These are phyloP conservation scores for Suaeda aralocaspica DNA, from an alignment of 148 eudicot genomes.

Conservation along the genomic window DNA sequence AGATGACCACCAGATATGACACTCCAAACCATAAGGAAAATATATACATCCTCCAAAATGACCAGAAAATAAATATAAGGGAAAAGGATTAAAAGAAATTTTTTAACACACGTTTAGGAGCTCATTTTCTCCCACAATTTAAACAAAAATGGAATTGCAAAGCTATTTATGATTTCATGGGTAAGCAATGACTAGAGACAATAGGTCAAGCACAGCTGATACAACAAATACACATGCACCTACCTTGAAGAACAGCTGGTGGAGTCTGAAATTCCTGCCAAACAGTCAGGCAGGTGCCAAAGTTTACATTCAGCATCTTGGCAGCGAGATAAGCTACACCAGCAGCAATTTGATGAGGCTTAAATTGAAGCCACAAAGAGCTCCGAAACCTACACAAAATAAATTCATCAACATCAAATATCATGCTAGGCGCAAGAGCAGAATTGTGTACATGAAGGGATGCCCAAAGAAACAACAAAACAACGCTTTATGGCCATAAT, in stretches of 20 bases:
- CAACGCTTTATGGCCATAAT: conserved; percentile 7
- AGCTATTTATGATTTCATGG: not conserved
- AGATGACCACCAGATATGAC: no score
- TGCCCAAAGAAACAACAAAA: conserved; percentile 26
- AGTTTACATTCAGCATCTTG: conserved; percentile 69
- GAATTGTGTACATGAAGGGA: not conserved
- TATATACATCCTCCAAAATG: no score
- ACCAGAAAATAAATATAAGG: no score
- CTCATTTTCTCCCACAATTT: no score
- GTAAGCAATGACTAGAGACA: not conserved
- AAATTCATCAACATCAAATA: conserved; percentile 4
- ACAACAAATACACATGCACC: conserved; percentile 12
- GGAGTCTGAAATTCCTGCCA: conserved; percentile 84
- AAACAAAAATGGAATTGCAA: not conserved
- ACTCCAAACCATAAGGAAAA: no score
- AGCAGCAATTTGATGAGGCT: conserved; percentile 96
- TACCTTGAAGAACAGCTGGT: conserved; percentile 63
- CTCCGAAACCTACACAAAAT: conserved; percentile 71
- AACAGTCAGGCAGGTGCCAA: conserved; percentile 52
- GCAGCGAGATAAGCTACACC: conserved; percentile 94
- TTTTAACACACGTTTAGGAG: not conserved
- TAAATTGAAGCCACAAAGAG: conserved; percentile 94
- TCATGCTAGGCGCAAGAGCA: not conserved
- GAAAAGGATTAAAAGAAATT: no score
- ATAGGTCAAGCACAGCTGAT: not conserved